These are phyloP conservation scores for Fusarium sp. DNA, from an alignment of 2,329 filamentous ascomycete species.

Conservation along the genomic window DNA sequence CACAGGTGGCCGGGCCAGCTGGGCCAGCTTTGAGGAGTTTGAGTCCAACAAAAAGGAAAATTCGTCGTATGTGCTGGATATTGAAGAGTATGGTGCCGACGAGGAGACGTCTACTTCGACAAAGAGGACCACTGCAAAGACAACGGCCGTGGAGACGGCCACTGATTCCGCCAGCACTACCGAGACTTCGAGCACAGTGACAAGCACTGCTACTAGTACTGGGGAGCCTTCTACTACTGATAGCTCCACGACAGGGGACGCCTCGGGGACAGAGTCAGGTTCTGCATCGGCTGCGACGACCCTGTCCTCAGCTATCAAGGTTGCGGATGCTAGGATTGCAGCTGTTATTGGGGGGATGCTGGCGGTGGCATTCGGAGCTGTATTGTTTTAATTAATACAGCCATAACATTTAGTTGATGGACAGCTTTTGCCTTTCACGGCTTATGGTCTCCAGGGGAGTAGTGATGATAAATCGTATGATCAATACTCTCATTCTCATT, in stretches of 20 bases:
- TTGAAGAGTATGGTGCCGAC: conserved; percentile 16
- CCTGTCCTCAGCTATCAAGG: background rate
- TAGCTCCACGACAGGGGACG: background rate
- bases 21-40: conserved; percentile 28
- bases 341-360: background rate
- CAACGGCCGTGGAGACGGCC: background rate
- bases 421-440: background rate
- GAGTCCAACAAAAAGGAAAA: conserved; percentile 10
- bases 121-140: conserved; percentile 9
- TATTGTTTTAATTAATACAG: background rate
- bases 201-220: background rate
- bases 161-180: background rate
- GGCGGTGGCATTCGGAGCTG: background rate
- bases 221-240: background rate
- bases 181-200: background rate
- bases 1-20: conserved; percentile 18
- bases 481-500: background rate
- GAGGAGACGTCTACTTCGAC: conserved; percentile 13
- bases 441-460: background rate
- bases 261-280: conserved; percentile 6
- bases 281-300: conserved; percentile 4
- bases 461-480: background rate
- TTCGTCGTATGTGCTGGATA: conserved; percentile 22
- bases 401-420: background rate
- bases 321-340: background rate